These are phyloP conservation scores for Bremia lactucae DNA, from an alignment of 352 stramenopile species.

Conservation along the genomic window DNA sequence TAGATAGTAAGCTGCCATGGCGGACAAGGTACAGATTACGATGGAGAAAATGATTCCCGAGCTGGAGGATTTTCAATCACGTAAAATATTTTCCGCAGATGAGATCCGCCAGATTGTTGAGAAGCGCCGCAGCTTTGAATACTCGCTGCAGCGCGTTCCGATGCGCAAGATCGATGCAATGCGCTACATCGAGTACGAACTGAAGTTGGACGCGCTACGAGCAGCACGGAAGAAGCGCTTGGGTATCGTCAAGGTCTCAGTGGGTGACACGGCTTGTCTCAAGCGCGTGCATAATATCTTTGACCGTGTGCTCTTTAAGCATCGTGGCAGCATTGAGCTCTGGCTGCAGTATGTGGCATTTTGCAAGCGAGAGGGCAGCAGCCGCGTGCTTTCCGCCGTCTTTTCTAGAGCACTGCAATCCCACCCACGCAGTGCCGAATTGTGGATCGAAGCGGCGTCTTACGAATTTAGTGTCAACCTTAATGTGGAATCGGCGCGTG, in stretches of 20 bases:
- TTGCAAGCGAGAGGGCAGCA: constrained; percentile 61
- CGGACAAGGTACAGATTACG: constrained; percentile 87
- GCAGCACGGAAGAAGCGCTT: constrained; percentile 71
- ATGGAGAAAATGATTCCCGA: constrained; percentile 92
- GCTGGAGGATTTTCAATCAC: constrained; percentile 86
- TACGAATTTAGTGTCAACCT: constrained; percentile 85
- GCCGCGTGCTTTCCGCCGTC: constrained; percentile 59
- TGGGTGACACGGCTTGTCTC: constrained; percentile 62
- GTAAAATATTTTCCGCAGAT: constrained; percentile 74
- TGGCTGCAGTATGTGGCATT: constrained; percentile 89
- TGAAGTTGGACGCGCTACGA: constrained; percentile 86
- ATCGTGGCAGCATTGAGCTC: constrained; percentile 80
- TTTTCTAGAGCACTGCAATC: constrained; percentile 83
- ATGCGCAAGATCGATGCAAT: constrained; percentile 87
- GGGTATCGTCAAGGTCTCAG: constrained; percentile 49
- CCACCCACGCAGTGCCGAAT: constrained; percentile 70
- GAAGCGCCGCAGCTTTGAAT: constrained; percentile 87
- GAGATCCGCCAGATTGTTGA: constrained; percentile 89
- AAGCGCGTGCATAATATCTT: constrained; percentile 81
- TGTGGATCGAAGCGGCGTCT: constrained; percentile 87
- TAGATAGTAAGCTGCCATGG: constrained; percentile 79
- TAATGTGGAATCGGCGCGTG: constrained; percentile 78
- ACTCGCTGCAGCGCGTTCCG: constrained; percentile 81
- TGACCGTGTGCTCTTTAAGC: constrained; percentile 80
- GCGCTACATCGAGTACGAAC: constrained; percentile 90